A percentile compares a stretch with the other conserved stretches of the same genome.
Conservation (phyloP, 148 eudicot species). For the Talinum fruticosum region DNA sequence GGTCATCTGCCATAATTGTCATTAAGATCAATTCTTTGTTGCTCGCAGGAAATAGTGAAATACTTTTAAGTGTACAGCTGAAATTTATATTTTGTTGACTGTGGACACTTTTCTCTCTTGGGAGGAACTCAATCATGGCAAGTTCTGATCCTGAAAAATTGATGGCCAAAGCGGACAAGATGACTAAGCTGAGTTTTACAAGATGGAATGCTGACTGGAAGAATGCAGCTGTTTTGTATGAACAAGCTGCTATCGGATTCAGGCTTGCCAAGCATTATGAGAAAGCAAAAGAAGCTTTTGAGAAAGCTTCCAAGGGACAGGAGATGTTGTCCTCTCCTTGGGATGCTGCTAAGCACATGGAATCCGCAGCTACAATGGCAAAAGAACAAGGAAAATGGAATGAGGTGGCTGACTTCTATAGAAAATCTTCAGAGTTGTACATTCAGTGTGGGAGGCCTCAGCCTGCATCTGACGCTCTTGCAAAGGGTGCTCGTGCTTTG, state of each 20-base stretch:
- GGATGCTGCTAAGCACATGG: constrained; percentile 95
- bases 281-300: constrained; percentile 76
- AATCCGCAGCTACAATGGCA: constrained; percentile 79
- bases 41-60: neutral
- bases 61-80: neutral
- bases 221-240: constrained; percentile 62
- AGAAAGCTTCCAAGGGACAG: constrained; percentile 90
- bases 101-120: neutral
- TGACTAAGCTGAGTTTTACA: constrained; percentile 71
- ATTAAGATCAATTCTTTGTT: neutral
- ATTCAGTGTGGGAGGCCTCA: constrained; percentile 79
- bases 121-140: constrained; percentile 46
- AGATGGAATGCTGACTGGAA: constrained; percentile 96
- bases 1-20: neutral
- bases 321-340: constrained; percentile 90
- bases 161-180: constrained; percentile 76
- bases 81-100: neutral
- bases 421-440: constrained; percentile 66
- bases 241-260: constrained; percentile 83
- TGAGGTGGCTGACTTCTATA: constrained; percentile 76
- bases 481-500: constrained; percentile 80
- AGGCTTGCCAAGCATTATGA: constrained; percentile 65
- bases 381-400: constrained; percentile 67
- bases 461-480: constrained; percentile 91
- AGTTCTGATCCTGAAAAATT: constrained; percentile 68